Conservation (phyloP, 2,329 filamentous ascomycete genomes). For the Anisogramma anomala region DNA sequence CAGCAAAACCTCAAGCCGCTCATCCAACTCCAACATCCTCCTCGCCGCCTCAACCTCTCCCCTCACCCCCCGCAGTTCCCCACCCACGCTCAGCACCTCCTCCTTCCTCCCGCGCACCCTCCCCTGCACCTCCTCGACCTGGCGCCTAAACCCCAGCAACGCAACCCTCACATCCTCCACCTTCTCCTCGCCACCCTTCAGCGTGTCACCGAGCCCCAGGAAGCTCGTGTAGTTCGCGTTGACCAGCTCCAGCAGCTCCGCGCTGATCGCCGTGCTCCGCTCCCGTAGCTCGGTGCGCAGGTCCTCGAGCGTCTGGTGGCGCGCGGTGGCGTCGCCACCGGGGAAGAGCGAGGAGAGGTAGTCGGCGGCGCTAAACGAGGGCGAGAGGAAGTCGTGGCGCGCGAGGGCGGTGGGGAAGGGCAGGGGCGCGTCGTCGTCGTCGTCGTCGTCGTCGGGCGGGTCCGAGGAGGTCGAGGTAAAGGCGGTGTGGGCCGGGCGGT, state of each 20-base stretch:
- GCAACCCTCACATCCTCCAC: conserved; percentile 85
- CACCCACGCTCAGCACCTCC: conserved; percentile 51
- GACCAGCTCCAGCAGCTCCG: conserved; percentile 85
- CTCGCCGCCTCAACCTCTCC: conserved; percentile 49
- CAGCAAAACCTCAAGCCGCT: conserved; percentile 52
- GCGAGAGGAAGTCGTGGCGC: conserved; percentile 67
- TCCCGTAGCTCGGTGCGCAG: conserved; percentile 75
- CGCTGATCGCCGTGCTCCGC: conserved; percentile 65
- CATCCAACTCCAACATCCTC: conserved; percentile 56
- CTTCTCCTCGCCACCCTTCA: conserved; percentile 80
- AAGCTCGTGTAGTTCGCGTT: conserved; percentile 94
- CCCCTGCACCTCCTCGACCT: conserved; percentile 61
- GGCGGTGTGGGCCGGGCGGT: conserved; percentile 1
- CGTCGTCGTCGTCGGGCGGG: conserved; percentile 31
- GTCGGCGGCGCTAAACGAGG: conserved; percentile 63
- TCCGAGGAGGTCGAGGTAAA: conserved; percentile 22
- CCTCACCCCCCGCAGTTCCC: conserved; percentile 56
- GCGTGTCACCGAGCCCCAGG: conserved; percentile 65
- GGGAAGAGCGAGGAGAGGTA: conserved; percentile 52
- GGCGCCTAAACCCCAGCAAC: conserved; percentile 71
- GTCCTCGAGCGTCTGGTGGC: conserved; percentile 94
- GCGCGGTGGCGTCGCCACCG: conserved; percentile 25
- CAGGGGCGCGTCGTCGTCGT: conserved; percentile 44
- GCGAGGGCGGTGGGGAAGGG: conserved; percentile 82
- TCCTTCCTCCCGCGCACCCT: conserved; percentile 51